These are phyloP conservation scores for Xylariaceae sp. DNA, from an alignment of 2,329 filamentous ascomycete genomes.

Conservation along the genomic window DNA sequence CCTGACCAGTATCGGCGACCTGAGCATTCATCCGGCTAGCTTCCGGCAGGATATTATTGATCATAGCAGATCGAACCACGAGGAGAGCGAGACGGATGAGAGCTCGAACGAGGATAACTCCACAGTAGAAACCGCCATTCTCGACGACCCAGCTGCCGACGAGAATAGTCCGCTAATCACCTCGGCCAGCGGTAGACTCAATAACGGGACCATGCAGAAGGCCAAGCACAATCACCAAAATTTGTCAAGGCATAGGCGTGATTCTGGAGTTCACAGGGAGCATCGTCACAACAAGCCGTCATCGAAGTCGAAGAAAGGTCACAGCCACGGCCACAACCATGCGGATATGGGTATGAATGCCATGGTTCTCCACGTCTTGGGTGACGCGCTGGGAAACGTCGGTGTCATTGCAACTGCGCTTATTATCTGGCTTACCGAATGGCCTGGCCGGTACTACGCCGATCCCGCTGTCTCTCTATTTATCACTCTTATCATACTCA, in stretches of 20 bases:
- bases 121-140: conserved; percentile 31
- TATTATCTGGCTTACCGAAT: conserved; percentile 87
- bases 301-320: conserved; percentile 35
- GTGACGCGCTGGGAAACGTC: conserved; percentile 81
- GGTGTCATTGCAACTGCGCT: conserved; percentile 80
- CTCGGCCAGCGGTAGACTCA: conserved; percentile 18
- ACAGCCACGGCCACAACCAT: conserved; percentile 71
- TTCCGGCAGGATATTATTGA: conserved; percentile 91
- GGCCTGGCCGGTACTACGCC: conserved; percentile 76
- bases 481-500: conserved; percentile 77
- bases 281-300: conserved; percentile 80
- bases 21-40: conserved; percentile 83
- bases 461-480: conserved; percentile 90
- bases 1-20: conserved; percentile 63
- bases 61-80: conserved; percentile 62
- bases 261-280: conserved; percentile 57
- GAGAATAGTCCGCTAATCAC: conserved; percentile 36
- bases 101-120: conserved; percentile 48
- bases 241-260: conserved; percentile 32
- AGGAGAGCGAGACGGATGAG: conserved; percentile 47
- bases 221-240: conserved; percentile 23
- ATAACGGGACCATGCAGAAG: conserved; percentile 24
- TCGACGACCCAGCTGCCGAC: conserved; percentile 25
- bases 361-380: conserved; percentile 71
- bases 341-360: conserved; percentile 94